Evolutionary conservation across 1,284 basidiomycete genomes (phyloP), one percentile per base, ranked within the genome.

Genomic region (Microbotryum silenes-acaulis): DNA sequence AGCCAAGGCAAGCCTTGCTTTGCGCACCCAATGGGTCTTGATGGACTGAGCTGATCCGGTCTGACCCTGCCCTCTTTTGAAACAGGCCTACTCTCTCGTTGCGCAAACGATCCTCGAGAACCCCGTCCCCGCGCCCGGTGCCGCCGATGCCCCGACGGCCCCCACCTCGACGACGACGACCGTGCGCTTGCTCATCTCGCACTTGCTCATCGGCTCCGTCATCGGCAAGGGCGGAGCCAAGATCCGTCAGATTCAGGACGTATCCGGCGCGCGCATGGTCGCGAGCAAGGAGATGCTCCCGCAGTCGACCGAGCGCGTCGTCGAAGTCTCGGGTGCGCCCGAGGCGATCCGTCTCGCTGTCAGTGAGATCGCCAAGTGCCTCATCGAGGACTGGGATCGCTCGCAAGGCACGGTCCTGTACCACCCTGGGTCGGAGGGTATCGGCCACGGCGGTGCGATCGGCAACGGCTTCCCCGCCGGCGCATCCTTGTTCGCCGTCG

Each of bases 211-310:
- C 94, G 96, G 96, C 37, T 94, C 91, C 49, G 91, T 99, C 63
- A 99, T 99, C 72, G 96, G 96, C 66, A 97, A 96, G 77, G 89
- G 88, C 68, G 96, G 96, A 44, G 86, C 88, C 59, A 98, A 98
- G 78, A 99, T 99, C 77, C 97, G 97, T 79, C 96, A 98, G 78
- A 99, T 99, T 72, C 96, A 99, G 75, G 96, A 99, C 73, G 92
- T 93, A n/a, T 93, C 89, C 67, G 94, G 94, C 42, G 94, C 96
- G 14, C 81, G 93, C 64, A 79, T 99, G 69, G 97, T 97, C 73
- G 96, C 96, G 9, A 91, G 88, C 70, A 96, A 98, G 77, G 89
- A 92, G 53, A 97, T 98, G 93, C 83, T 99, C 46, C 94, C 96
- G 5, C 92, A 92, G 21, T 97, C 92, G 27, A 98, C 96, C 18